Percentiles rank a stretch among this genome's conserved stretches.
phyloP scores from a whole-genome alignment of 2,329 filamentous ascomycete species.

The Knufia fluminis region DNA sequence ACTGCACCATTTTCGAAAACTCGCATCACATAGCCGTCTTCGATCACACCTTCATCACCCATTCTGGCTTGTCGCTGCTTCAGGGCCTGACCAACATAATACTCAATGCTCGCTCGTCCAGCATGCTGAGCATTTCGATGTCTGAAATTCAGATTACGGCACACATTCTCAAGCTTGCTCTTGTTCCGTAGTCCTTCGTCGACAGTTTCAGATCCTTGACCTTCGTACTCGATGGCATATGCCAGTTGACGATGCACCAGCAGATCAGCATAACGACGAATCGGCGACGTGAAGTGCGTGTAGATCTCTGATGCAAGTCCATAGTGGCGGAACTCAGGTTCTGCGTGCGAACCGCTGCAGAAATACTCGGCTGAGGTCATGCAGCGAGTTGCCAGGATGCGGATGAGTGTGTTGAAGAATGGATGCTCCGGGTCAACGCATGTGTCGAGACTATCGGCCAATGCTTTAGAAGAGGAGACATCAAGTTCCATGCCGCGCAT shows the following conservation, averaged over 20 bases:
- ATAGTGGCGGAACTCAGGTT: slow-evolving; percentile 93
- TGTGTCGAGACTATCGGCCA: slow-evolving; percentile 81
- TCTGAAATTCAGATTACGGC: slow-evolving; percentile 95
- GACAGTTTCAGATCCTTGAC: slow-evolving; percentile 50
- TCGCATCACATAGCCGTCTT: slow-evolving; percentile 93
- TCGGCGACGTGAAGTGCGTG: slow-evolving; percentile 96
- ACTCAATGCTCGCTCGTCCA: slow-evolving; percentile 86
- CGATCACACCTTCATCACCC: slow-evolving; percentile 47
- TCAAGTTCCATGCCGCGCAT: slow-evolving; percentile 73
- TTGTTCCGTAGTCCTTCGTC: slow-evolving; percentile 72
- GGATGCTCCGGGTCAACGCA: slow-evolving; percentile 74
- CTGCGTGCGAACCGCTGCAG: slow-evolving; percentile 83
- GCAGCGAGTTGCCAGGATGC: slow-evolving; percentile 94
- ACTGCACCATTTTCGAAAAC: slow-evolving; percentile 97
- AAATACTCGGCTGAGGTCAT: slow-evolving; percentile 99
- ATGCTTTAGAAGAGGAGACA: slow-evolving; percentile 79
- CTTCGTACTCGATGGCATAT: slow-evolving; percentile 81
- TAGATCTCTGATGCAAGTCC: slow-evolving; percentile 94
- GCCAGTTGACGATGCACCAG: slow-evolving; percentile 90
- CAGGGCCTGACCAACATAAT: slow-evolving; percentile 94
- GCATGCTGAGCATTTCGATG: slow-evolving; percentile 97
- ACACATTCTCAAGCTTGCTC: slow-evolving; percentile 80
- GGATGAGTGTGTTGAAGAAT: slow-evolving; percentile 97
- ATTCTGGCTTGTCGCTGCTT: slow-evolving; percentile 55
- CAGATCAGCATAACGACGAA: slow-evolving; percentile 94